Evolutionary conservation across 352 stramenopile genomes (phyloP).

Genomic region (Phytophthora palmivora): DNA sequence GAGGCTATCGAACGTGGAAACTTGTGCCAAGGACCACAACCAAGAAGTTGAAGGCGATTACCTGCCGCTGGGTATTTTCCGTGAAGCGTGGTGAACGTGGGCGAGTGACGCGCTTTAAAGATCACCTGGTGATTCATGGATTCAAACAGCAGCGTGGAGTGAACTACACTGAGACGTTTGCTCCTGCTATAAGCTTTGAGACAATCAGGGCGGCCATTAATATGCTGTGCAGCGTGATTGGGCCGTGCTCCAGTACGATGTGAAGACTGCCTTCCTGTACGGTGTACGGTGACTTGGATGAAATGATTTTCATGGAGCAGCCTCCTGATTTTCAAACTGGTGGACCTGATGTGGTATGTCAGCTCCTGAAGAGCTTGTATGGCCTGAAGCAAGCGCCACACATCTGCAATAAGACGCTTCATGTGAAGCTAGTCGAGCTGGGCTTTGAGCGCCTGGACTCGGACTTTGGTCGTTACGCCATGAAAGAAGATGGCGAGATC

Average conservation of each 20-base stretch:
- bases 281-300: slow-evolving; percentile 5
- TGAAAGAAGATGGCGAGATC: slow-evolving; percentile 5
- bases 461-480: slow-evolving; percentile 13
- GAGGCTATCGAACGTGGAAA: slow-evolving; percentile 3
- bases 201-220: slow-evolving; percentile 16
- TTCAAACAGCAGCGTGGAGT: slow-evolving; percentile 26
- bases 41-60: slow-evolving; percentile 12
- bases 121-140: slow-evolving; percentile 21
- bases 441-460: slow-evolving; percentile 8
- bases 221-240: slow-evolving; percentile 5
- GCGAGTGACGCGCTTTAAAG: slow-evolving; percentile 17
- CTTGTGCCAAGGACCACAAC: slow-evolving; percentile 4
- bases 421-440: not conserved
- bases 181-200: slow-evolving; percentile 29
- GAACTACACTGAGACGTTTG: slow-evolving; percentile 25
- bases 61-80: slow-evolving; percentile 16
- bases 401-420: slow-evolving; percentile 24
- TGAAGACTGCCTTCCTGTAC: slow-evolving; percentile 15
- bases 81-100: slow-evolving; percentile 27
- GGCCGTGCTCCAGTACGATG: slow-evolving; percentile 6
- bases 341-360: slow-evolving; percentile 4
- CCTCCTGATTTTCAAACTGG: slow-evolving; percentile 9
- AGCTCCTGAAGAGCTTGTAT: slow-evolving; percentile 19
- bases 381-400: slow-evolving; percentile 20
- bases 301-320: slow-evolving; percentile 28